Base-by-base conservation (phyloP, 1,284 basidiomycete species). In the Boletus nobilissimus region DNA sequence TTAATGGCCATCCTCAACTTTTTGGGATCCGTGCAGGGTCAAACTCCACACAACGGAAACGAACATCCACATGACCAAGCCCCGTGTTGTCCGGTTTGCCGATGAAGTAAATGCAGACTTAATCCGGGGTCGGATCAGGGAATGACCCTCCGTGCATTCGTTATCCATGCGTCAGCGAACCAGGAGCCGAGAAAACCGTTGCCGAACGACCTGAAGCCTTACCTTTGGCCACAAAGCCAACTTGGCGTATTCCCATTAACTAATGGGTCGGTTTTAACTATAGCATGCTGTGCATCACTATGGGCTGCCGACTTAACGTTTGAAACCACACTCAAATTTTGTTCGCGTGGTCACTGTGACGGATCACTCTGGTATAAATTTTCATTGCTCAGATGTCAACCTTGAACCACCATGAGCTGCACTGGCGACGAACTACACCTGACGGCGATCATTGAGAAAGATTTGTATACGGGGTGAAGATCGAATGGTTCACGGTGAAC, bases 401-500 rank as follows among this genome's bases (percentile, higher is more conserved):
- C 36, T 64, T 70, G 74, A 68, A 66, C 48, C 46, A 46, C 63
- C 64, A n/a, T 64, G 71, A 63, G 32, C 43, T 65, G 67, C 54
- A 73, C 60, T n/a, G 26, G 38, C n/a, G 43, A 68, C 24, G 36
- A 43, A 73, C 65, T 68, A 26, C 54, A 57, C 34, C 38, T 68
- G 63, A 64, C 70, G 79, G 82, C 46, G 72, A 81, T 83, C 82
- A 73, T 80, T 62, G 26, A 79, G 70, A 22, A 73, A 63, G n/a
- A 69, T 76, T 48, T 66, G 34, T 48, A 62, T 54, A n/a, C 29
- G 22, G 54, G 51, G 14, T 32, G 54, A 62, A 24, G 9, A 54
- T 40, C 29, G 57, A 54, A 39, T 57, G 48, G 24, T 24, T 39
- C 39, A 69, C 34, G 18, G 70, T 40, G 34, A 57, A 51, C 76